These are phyloP conservation scores for Mycosphaerella arachidis DNA, from an alignment of 2,329 filamentous ascomycete species.

Conservation along the genomic window DNA sequence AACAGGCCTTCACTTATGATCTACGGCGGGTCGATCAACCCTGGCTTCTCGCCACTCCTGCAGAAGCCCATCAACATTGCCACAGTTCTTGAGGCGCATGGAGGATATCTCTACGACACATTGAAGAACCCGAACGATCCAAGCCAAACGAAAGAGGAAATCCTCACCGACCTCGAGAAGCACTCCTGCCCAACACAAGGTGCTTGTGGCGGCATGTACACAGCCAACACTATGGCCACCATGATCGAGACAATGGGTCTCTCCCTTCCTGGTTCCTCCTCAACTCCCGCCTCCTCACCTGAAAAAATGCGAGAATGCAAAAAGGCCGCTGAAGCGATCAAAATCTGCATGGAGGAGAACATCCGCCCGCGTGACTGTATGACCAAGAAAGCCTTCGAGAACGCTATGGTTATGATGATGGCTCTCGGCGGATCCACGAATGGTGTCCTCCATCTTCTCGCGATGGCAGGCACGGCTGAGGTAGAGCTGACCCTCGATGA, in stretches of 20 bases:
- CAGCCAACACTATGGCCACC: slow-evolving; percentile 89
- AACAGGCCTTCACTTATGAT: slow-evolving; percentile 94
- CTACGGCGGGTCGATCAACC: slow-evolving; percentile 86
- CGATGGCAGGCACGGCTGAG: slow-evolving; percentile 82
- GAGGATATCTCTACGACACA: slow-evolving; percentile 73
- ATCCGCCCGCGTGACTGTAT: slow-evolving; percentile 77
- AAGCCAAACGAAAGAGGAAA: slow-evolving; percentile 67
- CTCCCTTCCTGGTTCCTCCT: slow-evolving; percentile 75
- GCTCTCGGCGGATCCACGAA: slow-evolving; percentile 87
- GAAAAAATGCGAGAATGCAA: slow-evolving; percentile 84
- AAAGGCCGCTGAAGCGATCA: slow-evolving; percentile 73
- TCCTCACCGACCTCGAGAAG: slow-evolving; percentile 75
- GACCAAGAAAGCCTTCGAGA: slow-evolving; percentile 77
- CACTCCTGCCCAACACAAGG: slow-evolving; percentile 75
- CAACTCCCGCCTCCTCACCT: slow-evolving; percentile 73
- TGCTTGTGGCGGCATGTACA: slow-evolving; percentile 90
- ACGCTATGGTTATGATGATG: slow-evolving; percentile 86
- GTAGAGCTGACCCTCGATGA: slow-evolving; percentile 76
- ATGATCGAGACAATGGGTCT: slow-evolving; percentile 87
- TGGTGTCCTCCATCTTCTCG: slow-evolving; percentile 80
- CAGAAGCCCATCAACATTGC: slow-evolving; percentile 80
- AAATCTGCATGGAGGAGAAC: slow-evolving; percentile 72
- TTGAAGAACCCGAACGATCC: slow-evolving; percentile 66
- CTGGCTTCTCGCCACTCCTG: slow-evolving; percentile 74
- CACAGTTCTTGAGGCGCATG: slow-evolving; percentile 82